These are phyloP conservation scores for Candida labiduridarum DNA, from an alignment of 1,139 yeast species.

Conservation along the genomic window DNA sequence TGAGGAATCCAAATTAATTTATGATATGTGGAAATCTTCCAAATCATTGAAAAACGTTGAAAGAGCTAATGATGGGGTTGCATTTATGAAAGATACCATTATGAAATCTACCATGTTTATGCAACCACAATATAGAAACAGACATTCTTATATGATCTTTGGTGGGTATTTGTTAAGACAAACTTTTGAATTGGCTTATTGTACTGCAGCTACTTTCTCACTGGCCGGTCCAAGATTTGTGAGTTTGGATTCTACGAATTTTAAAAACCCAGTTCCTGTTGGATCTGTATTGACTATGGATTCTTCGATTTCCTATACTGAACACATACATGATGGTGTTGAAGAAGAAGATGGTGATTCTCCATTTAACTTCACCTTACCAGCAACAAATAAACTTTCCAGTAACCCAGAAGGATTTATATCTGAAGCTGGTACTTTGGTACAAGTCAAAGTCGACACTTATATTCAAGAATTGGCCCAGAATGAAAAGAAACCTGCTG, in stretches of 20 bases:
- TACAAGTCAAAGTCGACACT: conserved; percentile 88
- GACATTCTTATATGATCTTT: conserved; percentile 91
- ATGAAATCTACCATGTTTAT: conserved; percentile 78
- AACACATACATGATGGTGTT: conserved; percentile 55
- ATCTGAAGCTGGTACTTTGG: conserved; percentile 79
- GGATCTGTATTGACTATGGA: conserved; percentile 84
- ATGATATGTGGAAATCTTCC: conserved; percentile 73
- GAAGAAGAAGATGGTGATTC: conserved; percentile 36
- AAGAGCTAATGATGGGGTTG: conserved; percentile 31
- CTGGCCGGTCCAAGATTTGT: conserved; percentile 85
- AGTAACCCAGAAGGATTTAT: conserved; percentile 59
- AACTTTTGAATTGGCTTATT: conserved; percentile 89
- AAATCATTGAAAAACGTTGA: conserved; percentile 35
- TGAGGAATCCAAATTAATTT: conserved; percentile 71
- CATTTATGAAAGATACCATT: conserved; percentile 71
- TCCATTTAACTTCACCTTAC: conserved; percentile 53
- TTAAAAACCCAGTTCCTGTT: conserved; percentile 92
- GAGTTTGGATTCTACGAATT: conserved; percentile 86
- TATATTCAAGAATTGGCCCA: conserved; percentile 69
- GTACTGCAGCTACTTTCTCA: conserved; percentile 87
- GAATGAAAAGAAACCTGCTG: conserved; percentile 67
- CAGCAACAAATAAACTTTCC: conserved; percentile 59
- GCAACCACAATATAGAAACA: conserved; percentile 95
- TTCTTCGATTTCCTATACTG: conserved; percentile 84
- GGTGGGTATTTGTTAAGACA: conserved; percentile 93